Conservation (phyloP, 257 asterid genomes). For the Avicennia marina region DNA sequence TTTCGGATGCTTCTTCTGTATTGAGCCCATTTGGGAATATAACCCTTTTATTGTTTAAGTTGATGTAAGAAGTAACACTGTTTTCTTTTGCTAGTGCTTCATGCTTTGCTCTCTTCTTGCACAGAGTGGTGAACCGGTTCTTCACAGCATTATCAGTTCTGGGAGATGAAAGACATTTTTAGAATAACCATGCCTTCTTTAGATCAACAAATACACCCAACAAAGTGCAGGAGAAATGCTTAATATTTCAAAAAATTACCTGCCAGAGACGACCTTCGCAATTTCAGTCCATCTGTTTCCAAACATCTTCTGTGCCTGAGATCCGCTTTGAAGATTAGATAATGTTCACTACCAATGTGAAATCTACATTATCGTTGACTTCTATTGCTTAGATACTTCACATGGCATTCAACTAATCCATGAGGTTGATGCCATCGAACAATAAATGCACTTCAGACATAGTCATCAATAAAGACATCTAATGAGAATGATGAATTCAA, state of each 20-base stretch:
- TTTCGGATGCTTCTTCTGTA: slow-evolving; percentile 34
- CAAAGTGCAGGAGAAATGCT: too few relatives aligned
- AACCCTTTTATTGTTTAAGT: slow-evolving; percentile 80
- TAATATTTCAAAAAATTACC: slow-evolving; percentile 38
- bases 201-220: neutral
- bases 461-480: too few relatives aligned
- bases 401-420: neutral
- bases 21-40: slow-evolving; percentile 36
- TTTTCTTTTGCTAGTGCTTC: slow-evolving; percentile 91
- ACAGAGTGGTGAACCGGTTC: slow-evolving; percentile 91
- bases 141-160: slow-evolving; percentile 99
- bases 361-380: neutral
- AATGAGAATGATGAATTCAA: neutral
- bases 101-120: slow-evolving; percentile 87
- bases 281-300: slow-evolving; percentile 99
- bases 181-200: neutral
- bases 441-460: too few relatives aligned
- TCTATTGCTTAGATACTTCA: too few relatives aligned
- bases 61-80: slow-evolving; percentile 48
- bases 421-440: too few relatives aligned
- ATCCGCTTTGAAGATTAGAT: neutral
- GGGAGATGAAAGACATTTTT: slow-evolving; percentile 10
- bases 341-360: too few relatives aligned
- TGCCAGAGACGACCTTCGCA: slow-evolving; percentile 99
- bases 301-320: slow-evolving; percentile 90